Percentiles rank a stretch among this genome's conserved stretches.
phyloP scores from a whole-genome alignment of 2,329 filamentous ascomycete species.

The Pseudocercospora pini-densiflorae region DNA sequence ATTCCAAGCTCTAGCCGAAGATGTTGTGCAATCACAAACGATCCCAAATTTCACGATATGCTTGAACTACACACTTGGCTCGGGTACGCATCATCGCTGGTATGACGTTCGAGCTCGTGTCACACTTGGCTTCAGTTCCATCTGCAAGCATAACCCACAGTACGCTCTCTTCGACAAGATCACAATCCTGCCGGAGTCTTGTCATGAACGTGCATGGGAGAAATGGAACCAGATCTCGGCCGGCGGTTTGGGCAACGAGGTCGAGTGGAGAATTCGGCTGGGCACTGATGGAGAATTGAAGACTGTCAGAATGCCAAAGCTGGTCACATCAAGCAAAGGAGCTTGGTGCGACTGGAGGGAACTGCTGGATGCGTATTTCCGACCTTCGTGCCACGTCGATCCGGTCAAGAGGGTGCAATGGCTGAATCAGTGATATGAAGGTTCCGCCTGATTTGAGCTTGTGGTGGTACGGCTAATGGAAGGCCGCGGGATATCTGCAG shows the following conservation, averaged over 20 bases:
- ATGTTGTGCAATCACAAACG: slow-evolving; percentile 13
- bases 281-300: slow-evolving; percentile 17
- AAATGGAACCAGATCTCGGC: slow-evolving; percentile 32
- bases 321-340: slow-evolving; percentile 24
- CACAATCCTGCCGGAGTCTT: slow-evolving; percentile 24
- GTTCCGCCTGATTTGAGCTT: not conserved
- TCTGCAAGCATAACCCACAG: slow-evolving; percentile 29
- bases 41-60: slow-evolving; percentile 27
- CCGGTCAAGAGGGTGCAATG: slow-evolving; percentile 1
- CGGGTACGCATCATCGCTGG: slow-evolving; percentile 29
- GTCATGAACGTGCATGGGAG: slow-evolving; percentile 25
- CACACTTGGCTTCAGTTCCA: slow-evolving; percentile 24
- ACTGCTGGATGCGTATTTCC: slow-evolving; percentile 30
- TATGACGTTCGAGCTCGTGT: slow-evolving; percentile 30
- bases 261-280: slow-evolving; percentile 29
- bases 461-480: slow-evolving; percentile 13
- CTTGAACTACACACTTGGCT: slow-evolving; percentile 25
- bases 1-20: slow-evolving; percentile 25
- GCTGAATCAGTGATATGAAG: not conserved
- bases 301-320: slow-evolving; percentile 24
- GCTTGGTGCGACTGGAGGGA: slow-evolving; percentile 33
- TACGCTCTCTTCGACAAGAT: slow-evolving; percentile 31
- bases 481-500: slow-evolving; percentile 12
- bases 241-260: slow-evolving; percentile 20
- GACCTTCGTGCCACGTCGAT: not conserved